Conservation (phyloP, 2,329 filamentous ascomycete genomes). For the Cercospora sesami region DNA sequence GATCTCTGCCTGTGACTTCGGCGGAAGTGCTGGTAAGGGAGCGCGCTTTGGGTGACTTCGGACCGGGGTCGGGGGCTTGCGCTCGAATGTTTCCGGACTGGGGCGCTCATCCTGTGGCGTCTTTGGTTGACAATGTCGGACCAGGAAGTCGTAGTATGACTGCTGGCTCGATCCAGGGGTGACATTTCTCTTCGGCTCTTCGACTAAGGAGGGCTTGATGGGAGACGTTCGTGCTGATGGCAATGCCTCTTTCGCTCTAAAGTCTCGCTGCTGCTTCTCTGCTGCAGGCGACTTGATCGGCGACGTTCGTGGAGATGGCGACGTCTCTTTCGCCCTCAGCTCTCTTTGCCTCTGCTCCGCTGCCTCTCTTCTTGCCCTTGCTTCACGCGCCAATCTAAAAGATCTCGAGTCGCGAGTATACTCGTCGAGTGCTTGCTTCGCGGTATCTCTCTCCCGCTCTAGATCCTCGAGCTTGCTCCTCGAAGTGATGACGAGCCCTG, state of each 20-base stretch:
- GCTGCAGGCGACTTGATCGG: background rate
- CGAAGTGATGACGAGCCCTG: slow-evolving; percentile 6
- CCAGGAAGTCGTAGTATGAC: background rate
- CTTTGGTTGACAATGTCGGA: background rate
- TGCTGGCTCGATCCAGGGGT: background rate
- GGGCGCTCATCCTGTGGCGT: background rate
- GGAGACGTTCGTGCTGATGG: background rate
- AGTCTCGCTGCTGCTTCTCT: background rate
- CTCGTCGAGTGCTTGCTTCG: slow-evolving; percentile 1
- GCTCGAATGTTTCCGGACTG: background rate
- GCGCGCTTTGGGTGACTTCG: background rate
- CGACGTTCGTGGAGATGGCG: background rate
- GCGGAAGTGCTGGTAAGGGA: background rate
- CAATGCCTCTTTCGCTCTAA: background rate
- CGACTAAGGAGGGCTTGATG: background rate
- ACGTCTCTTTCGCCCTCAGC: background rate
- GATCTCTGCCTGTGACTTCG: background rate
- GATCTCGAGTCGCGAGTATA: slow-evolving; percentile 4
- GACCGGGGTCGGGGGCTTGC: background rate
- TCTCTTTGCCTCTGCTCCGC: background rate
- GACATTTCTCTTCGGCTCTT: background rate
- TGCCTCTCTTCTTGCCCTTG: background rate
- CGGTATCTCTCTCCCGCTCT: background rate
- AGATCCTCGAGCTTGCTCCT: slow-evolving; percentile 2
- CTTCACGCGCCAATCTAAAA: background rate